Percentiles rank a stretch among this genome's conserved stretches.
phyloP scores from a whole-genome alignment of 208 protist species.

The Angomonas deanei region DNA sequence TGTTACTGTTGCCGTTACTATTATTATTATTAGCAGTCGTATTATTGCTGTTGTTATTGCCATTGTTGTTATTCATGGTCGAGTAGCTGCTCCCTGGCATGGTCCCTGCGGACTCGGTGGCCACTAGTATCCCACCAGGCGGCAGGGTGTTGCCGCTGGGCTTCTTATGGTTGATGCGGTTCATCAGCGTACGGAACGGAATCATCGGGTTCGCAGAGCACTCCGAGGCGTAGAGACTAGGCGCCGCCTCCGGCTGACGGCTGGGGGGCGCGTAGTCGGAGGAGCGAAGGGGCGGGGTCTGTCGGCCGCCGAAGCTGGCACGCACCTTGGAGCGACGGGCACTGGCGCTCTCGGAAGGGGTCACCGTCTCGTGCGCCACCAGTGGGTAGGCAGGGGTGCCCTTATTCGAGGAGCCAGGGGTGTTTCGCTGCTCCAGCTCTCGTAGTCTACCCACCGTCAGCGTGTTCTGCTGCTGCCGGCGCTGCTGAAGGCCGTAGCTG shows the following conservation, averaged over 20 bases:
- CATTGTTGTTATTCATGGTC: background rate
- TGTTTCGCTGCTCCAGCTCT: slow-evolving; percentile 29
- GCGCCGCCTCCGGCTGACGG: too few relatives aligned
- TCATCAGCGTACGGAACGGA: background rate
- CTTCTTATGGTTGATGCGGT: background rate
- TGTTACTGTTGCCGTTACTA: background rate
- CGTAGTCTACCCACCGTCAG: slow-evolving; percentile 51
- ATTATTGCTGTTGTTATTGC: slow-evolving; percentile 3
- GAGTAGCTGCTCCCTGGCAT: background rate
- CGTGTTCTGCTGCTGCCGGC: slow-evolving; percentile 26
- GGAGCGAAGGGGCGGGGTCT: background rate
- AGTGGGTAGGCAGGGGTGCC: slow-evolving; percentile 5
- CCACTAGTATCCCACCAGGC: background rate
- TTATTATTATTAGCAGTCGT: background rate
- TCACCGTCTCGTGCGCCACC: slow-evolving; percentile 23
- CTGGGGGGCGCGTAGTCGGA: background rate
- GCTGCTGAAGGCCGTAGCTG: slow-evolving; percentile 29
- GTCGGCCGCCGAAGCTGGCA: slow-evolving; percentile 2
- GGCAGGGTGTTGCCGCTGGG: background rate
- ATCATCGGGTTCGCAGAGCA: background rate
- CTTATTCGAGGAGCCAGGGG: background rate
- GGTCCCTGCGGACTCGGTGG: background rate
- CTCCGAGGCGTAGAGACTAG: background rate
- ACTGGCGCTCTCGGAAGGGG: slow-evolving; percentile 16
- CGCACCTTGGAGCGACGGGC: slow-evolving; percentile 12